Conservation (phyloP, 192 early-diverging fungal genomes). For the Phycomyces blakesleeanus region DNA sequence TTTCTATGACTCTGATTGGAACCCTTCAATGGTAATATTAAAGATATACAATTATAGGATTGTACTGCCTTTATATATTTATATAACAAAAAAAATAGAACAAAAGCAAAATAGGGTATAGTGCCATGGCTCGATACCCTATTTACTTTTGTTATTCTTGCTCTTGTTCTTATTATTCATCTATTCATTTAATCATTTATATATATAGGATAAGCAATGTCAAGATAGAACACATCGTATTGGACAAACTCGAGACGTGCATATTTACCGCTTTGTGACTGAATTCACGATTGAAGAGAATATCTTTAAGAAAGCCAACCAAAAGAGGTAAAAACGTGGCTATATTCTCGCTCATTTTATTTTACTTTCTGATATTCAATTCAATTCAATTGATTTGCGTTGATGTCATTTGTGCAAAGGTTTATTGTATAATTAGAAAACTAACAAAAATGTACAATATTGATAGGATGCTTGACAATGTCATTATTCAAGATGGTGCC, state of each 20-base stretch:
- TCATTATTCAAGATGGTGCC: slow-evolving; percentile 76
- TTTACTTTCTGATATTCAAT: slow-evolving; percentile 9
- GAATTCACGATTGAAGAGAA: slow-evolving; percentile 74
- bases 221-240: slow-evolving; percentile 69
- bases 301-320: slow-evolving; percentile 73
- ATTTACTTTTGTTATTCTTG: no score
- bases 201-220: slow-evolving; percentile 54
- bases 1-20: slow-evolving; percentile 77
- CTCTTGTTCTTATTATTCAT: no score
- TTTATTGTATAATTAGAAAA: neutral
- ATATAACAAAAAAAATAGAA: no score
- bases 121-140: neutral
- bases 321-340: slow-evolving; percentile 46
- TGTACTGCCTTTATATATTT: no score
- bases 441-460: neutral
- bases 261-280: slow-evolving; percentile 73
- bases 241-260: slow-evolving; percentile 68
- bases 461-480: slow-evolving; percentile 62
- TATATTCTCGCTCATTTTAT: neutral
- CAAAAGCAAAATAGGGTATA: no score
- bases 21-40: slow-evolving; percentile 59
- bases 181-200: neutral
- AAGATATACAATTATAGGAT: neutral
- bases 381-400: no score
- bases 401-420: neutral